phyloP scores from a whole-genome alignment of 257 asterid species.

The Leonotis leonurus region DNA sequence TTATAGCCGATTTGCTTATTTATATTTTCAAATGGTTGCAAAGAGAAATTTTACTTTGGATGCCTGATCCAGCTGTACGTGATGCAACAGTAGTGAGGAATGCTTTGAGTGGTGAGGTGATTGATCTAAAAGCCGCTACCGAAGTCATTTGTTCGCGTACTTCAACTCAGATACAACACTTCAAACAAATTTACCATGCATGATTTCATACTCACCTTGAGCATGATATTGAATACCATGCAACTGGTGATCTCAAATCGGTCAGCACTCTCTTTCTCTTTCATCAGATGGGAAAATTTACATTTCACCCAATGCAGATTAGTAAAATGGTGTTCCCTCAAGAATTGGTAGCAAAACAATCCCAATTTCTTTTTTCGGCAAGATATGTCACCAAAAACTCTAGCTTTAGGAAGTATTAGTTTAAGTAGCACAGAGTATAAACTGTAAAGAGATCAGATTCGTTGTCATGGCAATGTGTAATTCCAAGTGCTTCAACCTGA shows the following conservation, averaged over 20 bases:
- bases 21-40: constrained; percentile 23
- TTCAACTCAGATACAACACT: constrained; percentile 68
- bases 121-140: constrained; percentile 64
- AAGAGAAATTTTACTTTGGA: constrained; percentile 76
- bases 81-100: constrained; percentile 65
- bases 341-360: no score
- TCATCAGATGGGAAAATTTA: no score
- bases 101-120: constrained; percentile 35
- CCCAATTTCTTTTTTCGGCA: no score
- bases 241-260: constrained; percentile 77
- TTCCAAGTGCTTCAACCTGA: not conserved
- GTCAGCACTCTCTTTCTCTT: constrained; percentile 23
- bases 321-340: not conserved
- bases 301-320: not conserved
- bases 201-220: constrained; percentile 58
- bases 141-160: constrained; percentile 94
- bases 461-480: not conserved
- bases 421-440: no score
- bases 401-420: no score
- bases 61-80: constrained; percentile 81
- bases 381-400: no score
- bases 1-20: not conserved
- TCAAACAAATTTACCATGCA: constrained; percentile 60
- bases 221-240: constrained; percentile 57
- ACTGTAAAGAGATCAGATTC: no score